Conservation (phyloP, 208 protist genomes). For the Zelonia costaricensis region DNA sequence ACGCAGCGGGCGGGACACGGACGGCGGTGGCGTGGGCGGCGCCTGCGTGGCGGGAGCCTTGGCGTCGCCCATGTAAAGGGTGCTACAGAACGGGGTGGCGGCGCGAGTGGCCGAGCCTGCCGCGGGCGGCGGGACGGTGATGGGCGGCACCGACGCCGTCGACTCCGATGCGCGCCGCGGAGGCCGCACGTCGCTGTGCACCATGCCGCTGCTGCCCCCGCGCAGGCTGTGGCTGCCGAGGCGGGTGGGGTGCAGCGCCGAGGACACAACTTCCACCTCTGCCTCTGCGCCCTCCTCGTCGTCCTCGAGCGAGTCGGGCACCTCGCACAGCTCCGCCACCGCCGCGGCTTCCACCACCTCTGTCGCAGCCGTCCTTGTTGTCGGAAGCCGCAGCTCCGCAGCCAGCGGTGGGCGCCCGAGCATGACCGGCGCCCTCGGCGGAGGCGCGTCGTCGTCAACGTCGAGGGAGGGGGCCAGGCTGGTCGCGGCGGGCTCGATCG, state of each 20-base stretch:
- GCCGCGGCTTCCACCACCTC: neutral
- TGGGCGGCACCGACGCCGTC: neutral
- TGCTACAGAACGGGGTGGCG: constrained; percentile 5
- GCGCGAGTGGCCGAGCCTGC: neutral
- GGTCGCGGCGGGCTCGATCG: neutral
- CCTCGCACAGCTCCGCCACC: constrained; percentile 7
- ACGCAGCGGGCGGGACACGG: constrained; percentile 38
- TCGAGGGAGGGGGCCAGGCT: neutral
- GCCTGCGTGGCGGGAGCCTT: neutral
- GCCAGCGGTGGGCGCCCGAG: constrained; percentile 16
- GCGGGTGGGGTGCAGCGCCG: constrained; percentile 13
- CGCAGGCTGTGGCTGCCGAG: constrained; percentile 18
- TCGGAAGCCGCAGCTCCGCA: constrained; percentile 2
- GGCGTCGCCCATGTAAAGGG: constrained; percentile 4
- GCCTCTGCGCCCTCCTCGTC: constrained; percentile 20
- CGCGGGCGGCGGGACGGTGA: neutral
- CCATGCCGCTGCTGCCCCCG: constrained; percentile 26
- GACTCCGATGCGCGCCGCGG: constrained; percentile 1
- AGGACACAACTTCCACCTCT: constrained; percentile 21
- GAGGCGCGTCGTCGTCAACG: neutral
- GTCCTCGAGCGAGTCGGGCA: constrained; percentile 24
- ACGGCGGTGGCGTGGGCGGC: constrained; percentile 18
- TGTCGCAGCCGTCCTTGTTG: neutral
- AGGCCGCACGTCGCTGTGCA: constrained; percentile 29
- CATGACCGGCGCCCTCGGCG: neutral